Conservation (phyloP, 2,329 filamentous ascomycete genomes). For the Pseudogymnoascus sp. region DNA sequence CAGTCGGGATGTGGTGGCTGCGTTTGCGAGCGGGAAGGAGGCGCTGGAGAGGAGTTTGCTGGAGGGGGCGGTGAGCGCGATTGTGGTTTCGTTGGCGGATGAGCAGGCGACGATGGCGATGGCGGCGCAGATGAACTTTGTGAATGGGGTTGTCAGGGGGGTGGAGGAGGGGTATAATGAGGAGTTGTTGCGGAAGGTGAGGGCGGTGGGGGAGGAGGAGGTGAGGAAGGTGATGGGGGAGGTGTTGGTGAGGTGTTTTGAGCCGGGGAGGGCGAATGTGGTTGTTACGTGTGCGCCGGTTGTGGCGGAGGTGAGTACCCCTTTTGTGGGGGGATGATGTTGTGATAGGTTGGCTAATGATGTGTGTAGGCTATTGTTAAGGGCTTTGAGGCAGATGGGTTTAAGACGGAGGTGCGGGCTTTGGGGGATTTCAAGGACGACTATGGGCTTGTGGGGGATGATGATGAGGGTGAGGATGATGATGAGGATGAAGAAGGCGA, state of each 20-base stretch:
- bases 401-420: constrained; percentile 65
- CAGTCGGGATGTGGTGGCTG: constrained; percentile 64
- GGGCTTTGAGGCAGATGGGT: constrained; percentile 66
- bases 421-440: constrained; percentile 80
- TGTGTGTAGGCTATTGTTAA: constrained; percentile 58
- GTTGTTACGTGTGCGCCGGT: constrained; percentile 81
- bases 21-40: constrained; percentile 62
- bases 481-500: constrained; percentile 21
- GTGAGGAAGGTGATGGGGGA: constrained; percentile 67
- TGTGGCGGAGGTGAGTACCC: constrained; percentile 66
- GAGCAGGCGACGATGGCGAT: constrained; percentile 78
- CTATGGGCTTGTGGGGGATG: constrained; percentile 67
- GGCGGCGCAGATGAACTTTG: constrained; percentile 76
- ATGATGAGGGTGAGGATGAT: constrained; percentile 42
- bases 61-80: constrained; percentile 82
- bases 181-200: constrained; percentile 66
- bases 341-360: background rate
- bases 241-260: constrained; percentile 71
- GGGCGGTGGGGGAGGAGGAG: constrained; percentile 66
- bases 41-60: constrained; percentile 62
- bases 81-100: constrained; percentile 79
- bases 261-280: constrained; percentile 70
- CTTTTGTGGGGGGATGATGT: constrained; percentile 5
- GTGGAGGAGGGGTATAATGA: constrained; percentile 71
- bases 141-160: constrained; percentile 68